Conservation (phyloP, 208 protist species). For the Trypanosoma vivax region DNA sequence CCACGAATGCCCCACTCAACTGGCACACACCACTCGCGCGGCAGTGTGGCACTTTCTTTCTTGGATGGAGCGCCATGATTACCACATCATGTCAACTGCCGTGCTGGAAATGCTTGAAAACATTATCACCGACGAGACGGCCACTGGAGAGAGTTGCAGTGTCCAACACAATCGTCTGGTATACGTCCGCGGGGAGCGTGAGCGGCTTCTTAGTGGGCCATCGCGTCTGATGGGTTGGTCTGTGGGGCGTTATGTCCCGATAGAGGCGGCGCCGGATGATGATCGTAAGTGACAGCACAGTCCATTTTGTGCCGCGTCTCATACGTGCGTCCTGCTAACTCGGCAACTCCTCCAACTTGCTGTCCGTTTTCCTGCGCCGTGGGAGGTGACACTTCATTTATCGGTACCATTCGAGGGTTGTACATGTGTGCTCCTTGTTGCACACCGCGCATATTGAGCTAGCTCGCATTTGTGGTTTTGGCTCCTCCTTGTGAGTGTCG, state of each 20-base stretch:
- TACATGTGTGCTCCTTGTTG: no score
- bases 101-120: constrained; percentile 34
- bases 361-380: no score
- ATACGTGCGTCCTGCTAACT: no score
- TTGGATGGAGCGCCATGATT: constrained; percentile 60
- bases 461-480: no score
- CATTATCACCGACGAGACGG: constrained; percentile 20
- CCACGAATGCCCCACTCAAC: no score
- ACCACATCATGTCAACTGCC: constrained; percentile 32
- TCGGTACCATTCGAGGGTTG: no score
- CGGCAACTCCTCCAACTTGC: no score
- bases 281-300: background rate
- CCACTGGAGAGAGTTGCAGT: background rate
- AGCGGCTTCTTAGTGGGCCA: background rate
- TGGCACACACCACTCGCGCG: background rate
- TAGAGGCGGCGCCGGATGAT: background rate
- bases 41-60: constrained; percentile 56
- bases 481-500: no score
- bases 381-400: no score
- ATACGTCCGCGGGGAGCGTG: constrained; percentile 27
- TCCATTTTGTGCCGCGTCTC: no score
- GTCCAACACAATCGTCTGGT: constrained; percentile 30
- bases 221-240: no score
- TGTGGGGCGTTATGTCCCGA: background rate
- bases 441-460: no score